Evolutionary conservation across 2,329 filamentous ascomycete species (phyloP).

Genomic region (Gnomoniopsis sp.): DNA sequence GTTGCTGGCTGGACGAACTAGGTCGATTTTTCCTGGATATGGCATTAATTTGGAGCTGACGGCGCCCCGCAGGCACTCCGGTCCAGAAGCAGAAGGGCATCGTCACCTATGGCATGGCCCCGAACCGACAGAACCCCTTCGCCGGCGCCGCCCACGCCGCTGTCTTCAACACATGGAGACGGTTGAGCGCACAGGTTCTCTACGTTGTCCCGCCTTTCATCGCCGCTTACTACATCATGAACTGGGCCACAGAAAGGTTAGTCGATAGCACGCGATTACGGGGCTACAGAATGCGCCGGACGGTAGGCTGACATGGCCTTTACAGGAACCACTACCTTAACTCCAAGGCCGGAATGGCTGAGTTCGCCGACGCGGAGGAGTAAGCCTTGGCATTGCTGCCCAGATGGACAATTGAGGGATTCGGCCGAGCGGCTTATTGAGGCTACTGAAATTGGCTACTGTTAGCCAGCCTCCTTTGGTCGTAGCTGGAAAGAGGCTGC

Average conservation of each 20-base stretch:
- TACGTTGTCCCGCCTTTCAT: conserved; percentile 82
- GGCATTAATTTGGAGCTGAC: conserved; percentile 32
- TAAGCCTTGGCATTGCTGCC: conserved; percentile 26
- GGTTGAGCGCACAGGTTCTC: conserved; percentile 80
- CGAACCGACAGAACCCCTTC: conserved; percentile 86
- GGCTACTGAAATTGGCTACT: not conserved
- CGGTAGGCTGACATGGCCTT: conserved; percentile 18
- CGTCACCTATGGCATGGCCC: conserved; percentile 69
- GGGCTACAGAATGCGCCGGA: too few relatives aligned
- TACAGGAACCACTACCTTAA: conserved; percentile 75
- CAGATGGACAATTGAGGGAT: not conserved
- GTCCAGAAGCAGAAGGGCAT: conserved; percentile 59
- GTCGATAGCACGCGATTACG: conserved; percentile 27
- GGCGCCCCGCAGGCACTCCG: conserved; percentile 6
- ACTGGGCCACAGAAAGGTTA: conserved; percentile 90
- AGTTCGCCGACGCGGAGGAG: conserved; percentile 42
- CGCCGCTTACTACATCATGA: conserved; percentile 75
- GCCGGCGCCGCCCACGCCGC: conserved; percentile 75
- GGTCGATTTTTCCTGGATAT: conserved; percentile 32
- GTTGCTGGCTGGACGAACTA: conserved; percentile 21
- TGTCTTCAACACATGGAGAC: conserved; percentile 93
- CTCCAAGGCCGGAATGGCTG: conserved; percentile 69
- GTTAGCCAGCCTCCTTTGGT: not conserved
- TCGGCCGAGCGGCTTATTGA: not conserved
- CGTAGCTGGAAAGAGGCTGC: not conserved